Conservation (phyloP, 345 rosid genomes). For the Euphorbia peplus region DNA sequence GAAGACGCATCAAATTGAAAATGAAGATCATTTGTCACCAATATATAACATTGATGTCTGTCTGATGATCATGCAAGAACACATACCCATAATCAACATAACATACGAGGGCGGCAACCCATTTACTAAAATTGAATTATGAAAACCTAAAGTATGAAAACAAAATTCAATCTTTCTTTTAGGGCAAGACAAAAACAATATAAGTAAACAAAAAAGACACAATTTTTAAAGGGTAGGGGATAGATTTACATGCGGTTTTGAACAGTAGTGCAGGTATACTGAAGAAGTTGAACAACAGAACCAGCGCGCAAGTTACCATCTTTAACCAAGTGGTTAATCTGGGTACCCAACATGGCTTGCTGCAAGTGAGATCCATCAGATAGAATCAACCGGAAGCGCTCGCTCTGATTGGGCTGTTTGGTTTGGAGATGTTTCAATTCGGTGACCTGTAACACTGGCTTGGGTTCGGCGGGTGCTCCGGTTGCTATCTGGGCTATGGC, state of each 20-base stretch:
- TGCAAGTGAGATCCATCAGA: slow-evolving; percentile 60
- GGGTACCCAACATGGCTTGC: slow-evolving; percentile 74
- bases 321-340: slow-evolving; percentile 47
- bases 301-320: slow-evolving; percentile 55
- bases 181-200: background rate
- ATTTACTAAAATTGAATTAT: background rate
- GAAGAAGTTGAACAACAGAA: slow-evolving; percentile 50
- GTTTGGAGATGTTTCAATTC: slow-evolving; percentile 61
- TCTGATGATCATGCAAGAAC: background rate
- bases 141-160: background rate
- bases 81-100: background rate
- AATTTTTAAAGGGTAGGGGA: background rate
- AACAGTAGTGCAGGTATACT: slow-evolving; percentile 54
- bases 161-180: background rate
- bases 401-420: slow-evolving; percentile 40
- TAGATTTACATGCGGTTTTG: slow-evolving; percentile 57
- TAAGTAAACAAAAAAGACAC: too few relatives aligned
- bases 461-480: slow-evolving; percentile 50
- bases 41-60: too few relatives aligned
- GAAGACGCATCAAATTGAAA: background rate
- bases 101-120: too few relatives aligned
- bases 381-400: slow-evolving; percentile 50
- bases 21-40: background rate
- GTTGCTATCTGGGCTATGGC: slow-evolving; percentile 47
- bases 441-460: slow-evolving; percentile 65